Conservation (phyloP, 345 rosid genomes). For the Euphorbia peplus region DNA sequence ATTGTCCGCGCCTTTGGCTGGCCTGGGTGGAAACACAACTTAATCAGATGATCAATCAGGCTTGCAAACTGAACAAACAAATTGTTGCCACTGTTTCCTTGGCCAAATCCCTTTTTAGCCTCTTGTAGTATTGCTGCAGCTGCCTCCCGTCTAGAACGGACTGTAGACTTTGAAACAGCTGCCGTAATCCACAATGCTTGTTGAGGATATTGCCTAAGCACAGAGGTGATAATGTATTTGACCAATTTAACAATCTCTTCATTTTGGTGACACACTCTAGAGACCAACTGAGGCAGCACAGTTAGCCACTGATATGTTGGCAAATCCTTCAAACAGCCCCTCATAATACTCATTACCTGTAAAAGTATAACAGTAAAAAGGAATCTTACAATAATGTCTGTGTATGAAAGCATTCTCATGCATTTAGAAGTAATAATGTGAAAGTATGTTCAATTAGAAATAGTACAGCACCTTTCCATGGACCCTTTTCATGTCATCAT, state of each 20-base stretch:
- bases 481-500: constrained; percentile 63
- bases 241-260: constrained; percentile 75
- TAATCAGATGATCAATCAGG: constrained; percentile 85
- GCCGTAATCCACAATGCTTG: constrained; percentile 97
- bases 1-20: constrained; percentile 72
- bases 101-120: constrained; percentile 73
- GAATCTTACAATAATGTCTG: no score
- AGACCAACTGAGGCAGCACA: constrained; percentile 90
- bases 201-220: constrained; percentile 86
- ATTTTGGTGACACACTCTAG: constrained; percentile 97
- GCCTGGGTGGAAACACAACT: constrained; percentile 85
- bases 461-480: constrained; percentile 57
- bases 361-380: constrained; percentile 21
- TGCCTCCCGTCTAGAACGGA: constrained; percentile 90
- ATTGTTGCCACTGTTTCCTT: constrained; percentile 64
- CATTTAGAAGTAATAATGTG: neutral
- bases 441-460: constrained; percentile 2
- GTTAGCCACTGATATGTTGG: constrained; percentile 95
- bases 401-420: neutral
- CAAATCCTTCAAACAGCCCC: constrained; percentile 95
- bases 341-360: constrained; percentile 79
- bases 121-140: constrained; percentile 91
- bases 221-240: constrained; percentile 74
- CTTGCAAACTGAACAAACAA: constrained; percentile 85
- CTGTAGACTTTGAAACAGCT: constrained; percentile 91